Evolutionary conservation across 768 basidiomycete species (phyloP).

Genomic region (Xerocomus spinulosus): DNA sequence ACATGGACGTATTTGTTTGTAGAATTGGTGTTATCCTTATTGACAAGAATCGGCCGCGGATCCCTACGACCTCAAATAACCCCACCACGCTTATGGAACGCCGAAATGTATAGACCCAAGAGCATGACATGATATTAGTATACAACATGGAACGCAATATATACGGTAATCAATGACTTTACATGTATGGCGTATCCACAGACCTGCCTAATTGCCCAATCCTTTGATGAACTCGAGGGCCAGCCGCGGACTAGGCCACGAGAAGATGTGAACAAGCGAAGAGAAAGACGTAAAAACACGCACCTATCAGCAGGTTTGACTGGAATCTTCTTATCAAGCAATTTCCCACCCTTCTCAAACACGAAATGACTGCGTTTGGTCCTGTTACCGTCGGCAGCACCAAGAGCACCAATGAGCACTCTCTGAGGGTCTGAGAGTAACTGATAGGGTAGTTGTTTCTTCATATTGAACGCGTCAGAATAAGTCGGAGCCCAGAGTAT

Average conservation of each 20-base stretch:
- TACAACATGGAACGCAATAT: not conserved
- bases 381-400: conserved; percentile 73
- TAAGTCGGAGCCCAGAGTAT: not conserved
- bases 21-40: too few species aligned
- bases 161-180: conserved; percentile 2
- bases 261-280: not conserved
- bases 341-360: conserved; percentile 86
- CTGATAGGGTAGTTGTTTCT: conserved; percentile 84
- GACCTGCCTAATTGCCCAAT: conserved; percentile 8
- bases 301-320: conserved; percentile 87
- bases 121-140: conserved; percentile 2
- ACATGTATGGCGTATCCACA: not conserved
- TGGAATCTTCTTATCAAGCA: conserved; percentile 78
- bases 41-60: too few species aligned
- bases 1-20: too few species aligned
- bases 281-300: not conserved
- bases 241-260: conserved; percentile 46
- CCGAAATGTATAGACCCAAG: too few species aligned
- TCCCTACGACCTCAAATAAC: too few species aligned
- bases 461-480: conserved; percentile 6
- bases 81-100: too few species aligned
- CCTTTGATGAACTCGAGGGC: conserved; percentile 68
- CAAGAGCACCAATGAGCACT: conserved; percentile 71
- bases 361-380: conserved; percentile 93
- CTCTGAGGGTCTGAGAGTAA: conserved; percentile 88